Evolutionary conservation across 768 basidiomycete species (phyloP).

Genomic region (Saitozyma podzolica): DNA sequence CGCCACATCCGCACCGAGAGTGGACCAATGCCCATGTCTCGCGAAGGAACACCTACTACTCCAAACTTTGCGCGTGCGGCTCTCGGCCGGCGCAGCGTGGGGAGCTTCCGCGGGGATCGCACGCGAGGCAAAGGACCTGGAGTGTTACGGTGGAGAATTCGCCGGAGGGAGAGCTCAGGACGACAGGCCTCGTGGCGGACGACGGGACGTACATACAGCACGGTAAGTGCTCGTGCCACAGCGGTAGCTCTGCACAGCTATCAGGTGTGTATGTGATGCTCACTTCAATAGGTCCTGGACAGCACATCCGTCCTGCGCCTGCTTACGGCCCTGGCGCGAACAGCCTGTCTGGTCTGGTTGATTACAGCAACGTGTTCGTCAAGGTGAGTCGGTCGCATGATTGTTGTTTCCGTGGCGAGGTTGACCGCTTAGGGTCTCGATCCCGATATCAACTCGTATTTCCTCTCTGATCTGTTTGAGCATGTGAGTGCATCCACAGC

Average conservation of each 20-base stretch:
- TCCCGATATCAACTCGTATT: conserved; percentile 39
- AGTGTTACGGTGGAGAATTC: conserved; percentile 26
- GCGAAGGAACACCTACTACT: too few species aligned
- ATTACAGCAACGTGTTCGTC: conserved; percentile 41
- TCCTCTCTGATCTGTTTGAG: conserved; percentile 28
- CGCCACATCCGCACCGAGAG: too few species aligned
- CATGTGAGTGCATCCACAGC: conserved; percentile 18
- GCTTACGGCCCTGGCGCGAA: conserved; percentile 32
- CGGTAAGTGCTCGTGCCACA: conserved; percentile 20
- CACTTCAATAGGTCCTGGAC: conserved; percentile 34
- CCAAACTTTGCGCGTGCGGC: too few species aligned
- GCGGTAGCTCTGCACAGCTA: background rate
- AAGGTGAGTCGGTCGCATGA: conserved; percentile 25
- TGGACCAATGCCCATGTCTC: too few species aligned
- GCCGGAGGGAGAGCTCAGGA: conserved; percentile 23
- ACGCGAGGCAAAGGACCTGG: conserved; percentile 23
- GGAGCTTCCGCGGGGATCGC: background rate
- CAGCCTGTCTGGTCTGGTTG: conserved; percentile 39
- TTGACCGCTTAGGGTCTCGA: conserved; percentile 32
- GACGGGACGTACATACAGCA: conserved; percentile 39
- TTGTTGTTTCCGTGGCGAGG: background rate
- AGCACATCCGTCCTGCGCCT: conserved; percentile 41
- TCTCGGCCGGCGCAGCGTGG: too few species aligned
- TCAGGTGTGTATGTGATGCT: background rate
- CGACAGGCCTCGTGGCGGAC: conserved; percentile 30